Conservation (phyloP, 805 yeast species). For the Starmerella floricola region DNA sequence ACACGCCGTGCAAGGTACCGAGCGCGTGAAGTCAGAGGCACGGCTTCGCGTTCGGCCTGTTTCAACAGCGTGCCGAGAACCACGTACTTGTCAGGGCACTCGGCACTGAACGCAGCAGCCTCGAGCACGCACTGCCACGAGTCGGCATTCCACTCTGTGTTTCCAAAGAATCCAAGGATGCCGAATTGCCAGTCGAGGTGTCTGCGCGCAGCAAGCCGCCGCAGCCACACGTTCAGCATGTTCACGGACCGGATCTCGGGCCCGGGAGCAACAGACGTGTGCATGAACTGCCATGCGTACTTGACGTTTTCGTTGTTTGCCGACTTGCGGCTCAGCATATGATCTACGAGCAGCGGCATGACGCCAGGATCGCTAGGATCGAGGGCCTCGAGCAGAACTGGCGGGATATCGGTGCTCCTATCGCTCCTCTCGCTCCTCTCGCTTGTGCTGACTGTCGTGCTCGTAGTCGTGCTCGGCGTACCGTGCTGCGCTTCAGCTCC, state of each 20-base stretch:
- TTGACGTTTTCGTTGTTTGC: slow-evolving; percentile 10
- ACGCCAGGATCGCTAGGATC: slow-evolving; percentile 8
- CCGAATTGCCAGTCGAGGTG: slow-evolving; percentile 21
- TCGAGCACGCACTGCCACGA: slow-evolving; percentile 15
- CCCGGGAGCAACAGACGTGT: background rate
- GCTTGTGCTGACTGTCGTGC: too few species aligned
- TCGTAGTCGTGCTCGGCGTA: too few species aligned
- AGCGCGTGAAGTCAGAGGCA: slow-evolving; percentile 13
- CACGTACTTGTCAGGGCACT: slow-evolving; percentile 1
- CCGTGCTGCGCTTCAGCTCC: too few species aligned
- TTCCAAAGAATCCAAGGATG: slow-evolving; percentile 8
- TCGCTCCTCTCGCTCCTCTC: too few species aligned
- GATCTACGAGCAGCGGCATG: slow-evolving; percentile 4
- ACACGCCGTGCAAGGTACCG: slow-evolving; percentile 12
- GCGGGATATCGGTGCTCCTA: background rate
- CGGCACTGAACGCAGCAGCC: slow-evolving; percentile 4
- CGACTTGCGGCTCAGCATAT: slow-evolving; percentile 3
- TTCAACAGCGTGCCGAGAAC: slow-evolving; percentile 17
- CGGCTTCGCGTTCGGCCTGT: slow-evolving; percentile 11
- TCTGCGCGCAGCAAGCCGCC: slow-evolving; percentile 9
- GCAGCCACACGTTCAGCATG: slow-evolving; percentile 12
- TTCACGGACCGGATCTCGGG: slow-evolving; percentile 1
- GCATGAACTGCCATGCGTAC: slow-evolving; percentile 8
- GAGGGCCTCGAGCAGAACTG: slow-evolving; percentile 1
- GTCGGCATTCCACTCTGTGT: slow-evolving; percentile 9